Conservation (phyloP, 352 stramenopile species). For the Phytophthora capsici region DNA sequence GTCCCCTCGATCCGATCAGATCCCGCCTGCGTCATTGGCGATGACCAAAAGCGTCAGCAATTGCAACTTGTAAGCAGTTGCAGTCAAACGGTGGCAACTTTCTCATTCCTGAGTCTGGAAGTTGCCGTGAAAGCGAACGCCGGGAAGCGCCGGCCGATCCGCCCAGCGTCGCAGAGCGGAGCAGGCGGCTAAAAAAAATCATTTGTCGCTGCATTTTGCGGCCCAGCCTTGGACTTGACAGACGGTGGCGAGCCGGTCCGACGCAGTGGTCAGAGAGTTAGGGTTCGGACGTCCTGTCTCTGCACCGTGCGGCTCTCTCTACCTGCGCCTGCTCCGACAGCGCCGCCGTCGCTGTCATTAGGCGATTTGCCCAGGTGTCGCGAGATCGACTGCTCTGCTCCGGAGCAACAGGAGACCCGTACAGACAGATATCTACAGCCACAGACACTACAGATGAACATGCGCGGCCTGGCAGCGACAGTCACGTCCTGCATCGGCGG, state of each 20-base stretch:
- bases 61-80: not conserved
- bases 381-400: slow-evolving; percentile 1
- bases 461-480: slow-evolving; percentile 69
- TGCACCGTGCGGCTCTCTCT: slow-evolving; percentile 24
- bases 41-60: not conserved
- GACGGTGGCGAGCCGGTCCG: slow-evolving; percentile 19
- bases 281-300: slow-evolving; percentile 18
- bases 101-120: slow-evolving; percentile 7
- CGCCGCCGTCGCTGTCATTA: slow-evolving; percentile 18
- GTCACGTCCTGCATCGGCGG: slow-evolving; percentile 85
- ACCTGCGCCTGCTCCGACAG: slow-evolving; percentile 13
- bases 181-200: slow-evolving; percentile 25
- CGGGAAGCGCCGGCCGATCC: slow-evolving; percentile 21
- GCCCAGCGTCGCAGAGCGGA: slow-evolving; percentile 21
- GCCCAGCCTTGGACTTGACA: slow-evolving; percentile 16
- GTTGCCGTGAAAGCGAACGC: slow-evolving; percentile 13
- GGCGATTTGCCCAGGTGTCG: slow-evolving; percentile 25
- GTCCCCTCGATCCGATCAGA: slow-evolving; percentile 30
- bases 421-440: not conserved
- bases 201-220: not conserved
- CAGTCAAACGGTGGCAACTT: no score
- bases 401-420: no score
- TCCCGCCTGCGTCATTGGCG: not conserved
- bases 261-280: slow-evolving; percentile 30
- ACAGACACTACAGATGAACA: slow-evolving; percentile 34